phyloP scores from a whole-genome alignment of 2,329 filamentous ascomycete species.

The Nothophoma quercina region DNA sequence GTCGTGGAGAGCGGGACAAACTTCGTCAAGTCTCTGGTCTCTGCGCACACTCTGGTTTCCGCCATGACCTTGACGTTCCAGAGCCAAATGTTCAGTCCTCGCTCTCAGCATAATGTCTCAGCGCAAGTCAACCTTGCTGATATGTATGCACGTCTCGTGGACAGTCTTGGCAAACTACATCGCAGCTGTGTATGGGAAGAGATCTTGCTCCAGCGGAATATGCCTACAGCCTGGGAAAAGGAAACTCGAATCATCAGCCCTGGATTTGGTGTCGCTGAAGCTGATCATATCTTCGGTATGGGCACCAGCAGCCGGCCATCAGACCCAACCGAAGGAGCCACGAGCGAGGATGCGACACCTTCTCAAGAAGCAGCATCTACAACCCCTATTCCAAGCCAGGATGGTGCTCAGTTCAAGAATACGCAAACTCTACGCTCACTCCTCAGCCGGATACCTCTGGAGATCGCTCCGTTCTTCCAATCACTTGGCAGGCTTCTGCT shows the following conservation, averaged over 20 bases:
- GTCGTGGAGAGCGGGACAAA: conserved; percentile 71
- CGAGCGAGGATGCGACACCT: conserved; percentile 21
- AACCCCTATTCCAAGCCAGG: conserved; percentile 27
- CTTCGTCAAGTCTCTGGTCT: conserved; percentile 79
- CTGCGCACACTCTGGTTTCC: conserved; percentile 77
- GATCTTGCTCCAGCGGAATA: conserved; percentile 73
- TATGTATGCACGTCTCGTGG: conserved; percentile 77
- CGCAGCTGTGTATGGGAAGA: conserved; percentile 86
- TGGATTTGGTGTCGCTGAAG: conserved; percentile 50
- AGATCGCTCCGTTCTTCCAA: conserved; percentile 86
- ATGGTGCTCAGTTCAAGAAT: conserved; percentile 69
- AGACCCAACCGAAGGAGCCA: conserved; percentile 26
- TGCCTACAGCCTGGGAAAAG: conserved; percentile 73
- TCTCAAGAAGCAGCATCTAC: conserved; percentile 16
- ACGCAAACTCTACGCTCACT: conserved; percentile 78
- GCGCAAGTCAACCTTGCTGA: conserved; percentile 83
- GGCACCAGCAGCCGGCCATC: conserved; percentile 31
- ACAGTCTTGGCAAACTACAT: conserved; percentile 78
- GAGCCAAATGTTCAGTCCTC: conserved; percentile 66
- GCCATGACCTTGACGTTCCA: conserved; percentile 78
- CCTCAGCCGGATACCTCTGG: conserved; percentile 78
- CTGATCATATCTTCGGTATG: conserved; percentile 50
- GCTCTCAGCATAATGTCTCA: conserved; percentile 71
- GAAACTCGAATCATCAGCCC: conserved; percentile 53
- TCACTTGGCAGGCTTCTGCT: conserved; percentile 83